Base-by-base conservation (phyloP, 495 filamentous ascomycete species). In the Barbatosphaeria neglecta region DNA sequence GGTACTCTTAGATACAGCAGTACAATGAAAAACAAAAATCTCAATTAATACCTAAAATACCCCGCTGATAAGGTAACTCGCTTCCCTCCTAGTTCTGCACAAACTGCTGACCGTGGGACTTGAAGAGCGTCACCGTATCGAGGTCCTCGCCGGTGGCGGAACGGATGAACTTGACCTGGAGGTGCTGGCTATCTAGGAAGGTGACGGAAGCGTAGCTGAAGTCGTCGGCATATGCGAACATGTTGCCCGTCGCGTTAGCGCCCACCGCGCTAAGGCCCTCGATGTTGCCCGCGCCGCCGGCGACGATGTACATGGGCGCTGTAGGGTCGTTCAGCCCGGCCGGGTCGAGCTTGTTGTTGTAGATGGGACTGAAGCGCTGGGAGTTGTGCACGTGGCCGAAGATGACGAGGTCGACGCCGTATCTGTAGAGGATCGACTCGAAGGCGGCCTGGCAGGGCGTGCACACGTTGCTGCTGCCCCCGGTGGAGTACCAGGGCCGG, bases 401-500 rank as follows among this genome's bases (percentile, higher is more conserved):
- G 8, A 81, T 68, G 23, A 63, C 76, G 7, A 83, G 57, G 50
- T 83, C 79, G 17, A 83, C 78, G 8, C 75, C 75, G 55, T 81
- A 79, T 40, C 69, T 63, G 56, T 75, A 75, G 23, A 81, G 58
- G 9, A 83, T 49, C 8, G 66, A 61, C 58, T 83, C 78, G 45
- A 83, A 83, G 6, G 73, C 74, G 5, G 53, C 57, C 46, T 76
- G 72, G 67, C 78, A 83, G 0, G 69, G 53, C 20, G 42, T 52
- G 64, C 78, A 81, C 49, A 51, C 67, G 4, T 41, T 23, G 11
- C 13, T n/a, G 41, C 55, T 62, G 33, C 50, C 45, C 28, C 58
- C 60, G 6, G 61, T 72, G 22, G 63, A 58, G 60, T 83, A 83
- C 76, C 76, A 81, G 0, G 79, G 79, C 1, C 79, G 57, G 52